Percentiles rank a stretch among this genome's conserved stretches.
phyloP scores from a whole-genome alignment of 306 rosid species.

The Leucaena leucocephala region DNA sequence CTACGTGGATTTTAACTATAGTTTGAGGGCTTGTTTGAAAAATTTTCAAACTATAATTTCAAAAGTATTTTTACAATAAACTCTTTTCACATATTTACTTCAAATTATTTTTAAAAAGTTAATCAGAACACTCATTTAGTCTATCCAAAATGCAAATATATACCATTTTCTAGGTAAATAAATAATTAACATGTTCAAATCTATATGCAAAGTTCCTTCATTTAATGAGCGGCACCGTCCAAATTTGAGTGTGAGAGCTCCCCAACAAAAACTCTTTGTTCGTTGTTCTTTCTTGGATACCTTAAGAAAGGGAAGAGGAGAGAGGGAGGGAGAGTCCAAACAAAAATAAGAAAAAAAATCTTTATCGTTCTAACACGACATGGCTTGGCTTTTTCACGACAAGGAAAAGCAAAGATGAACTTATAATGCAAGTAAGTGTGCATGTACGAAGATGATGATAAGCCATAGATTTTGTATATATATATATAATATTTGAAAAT shows the following conservation, averaged over 20 bases:
- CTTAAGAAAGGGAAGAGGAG: not conserved
- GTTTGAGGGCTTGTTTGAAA: no score
- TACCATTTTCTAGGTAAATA: not conserved
- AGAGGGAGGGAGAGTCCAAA: not conserved
- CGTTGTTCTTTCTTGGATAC: constrained; percentile 34
- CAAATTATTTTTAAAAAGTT: no score
- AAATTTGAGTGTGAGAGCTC: not conserved
- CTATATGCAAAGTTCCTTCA: not conserved
- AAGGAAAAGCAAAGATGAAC: constrained; percentile 1
- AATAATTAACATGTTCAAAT: not conserved
- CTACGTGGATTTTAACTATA: no score
- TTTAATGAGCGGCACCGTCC: constrained; percentile 1
- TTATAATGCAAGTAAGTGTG: not conserved
- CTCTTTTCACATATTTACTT: no score
- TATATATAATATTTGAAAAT: not conserved
- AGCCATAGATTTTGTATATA: not conserved
- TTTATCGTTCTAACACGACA: constrained; percentile 58
- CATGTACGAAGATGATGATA: not conserved
- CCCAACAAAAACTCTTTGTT: not conserved
- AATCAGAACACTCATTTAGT: no score
- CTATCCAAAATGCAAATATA: no score
- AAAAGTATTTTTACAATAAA: no score
- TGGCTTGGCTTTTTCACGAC: constrained; percentile 61
- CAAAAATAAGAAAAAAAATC: not conserved
- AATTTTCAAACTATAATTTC: no score